Percentiles rank a stretch among this genome's conserved stretches.
phyloP scores from a whole-genome alignment of 1,284 basidiomycete species.

The Fereydounia khargensis region DNA sequence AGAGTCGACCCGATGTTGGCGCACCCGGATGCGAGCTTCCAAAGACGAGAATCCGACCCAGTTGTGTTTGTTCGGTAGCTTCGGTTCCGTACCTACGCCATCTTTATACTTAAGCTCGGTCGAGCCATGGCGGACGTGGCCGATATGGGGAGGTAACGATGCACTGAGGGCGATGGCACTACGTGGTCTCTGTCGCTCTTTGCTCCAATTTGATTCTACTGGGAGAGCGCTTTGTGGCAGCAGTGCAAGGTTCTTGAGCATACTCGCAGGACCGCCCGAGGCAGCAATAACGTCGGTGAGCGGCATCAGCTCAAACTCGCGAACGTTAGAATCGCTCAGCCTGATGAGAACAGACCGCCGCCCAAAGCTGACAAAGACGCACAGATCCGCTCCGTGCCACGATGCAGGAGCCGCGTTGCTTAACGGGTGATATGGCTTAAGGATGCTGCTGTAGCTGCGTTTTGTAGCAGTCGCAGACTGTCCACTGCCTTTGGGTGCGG shows the following conservation, averaged over 20 bases:
- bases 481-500: slow-evolving; percentile 11
- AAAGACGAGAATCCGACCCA: slow-evolving; percentile 31
- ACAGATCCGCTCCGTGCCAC: slow-evolving; percentile 37
- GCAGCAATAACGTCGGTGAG: slow-evolving; percentile 13
- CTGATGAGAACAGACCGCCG: slow-evolving; percentile 35
- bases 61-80: slow-evolving; percentile 27
- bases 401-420: slow-evolving; percentile 16
- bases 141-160: no score
- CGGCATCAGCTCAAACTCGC: slow-evolving; percentile 37
- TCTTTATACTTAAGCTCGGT: slow-evolving; percentile 20
- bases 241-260: no score
- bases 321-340: slow-evolving; percentile 34
- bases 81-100: no score
- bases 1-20: slow-evolving; percentile 9
- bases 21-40: slow-evolving; percentile 20
- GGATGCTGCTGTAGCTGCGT: slow-evolving; percentile 3
- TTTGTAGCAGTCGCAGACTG: slow-evolving; percentile 3
- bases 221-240: no score
- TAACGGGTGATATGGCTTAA: slow-evolving; percentile 5
- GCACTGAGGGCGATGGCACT: no score
- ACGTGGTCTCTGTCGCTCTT: no score
- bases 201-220: no score
- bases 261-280: no score
- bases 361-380: slow-evolving; percentile 40
- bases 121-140: slow-evolving; percentile 13